Evolutionary conservation across 2,329 filamentous ascomycete species (phyloP).

Genomic region (Cercospora nicotianae): DNA sequence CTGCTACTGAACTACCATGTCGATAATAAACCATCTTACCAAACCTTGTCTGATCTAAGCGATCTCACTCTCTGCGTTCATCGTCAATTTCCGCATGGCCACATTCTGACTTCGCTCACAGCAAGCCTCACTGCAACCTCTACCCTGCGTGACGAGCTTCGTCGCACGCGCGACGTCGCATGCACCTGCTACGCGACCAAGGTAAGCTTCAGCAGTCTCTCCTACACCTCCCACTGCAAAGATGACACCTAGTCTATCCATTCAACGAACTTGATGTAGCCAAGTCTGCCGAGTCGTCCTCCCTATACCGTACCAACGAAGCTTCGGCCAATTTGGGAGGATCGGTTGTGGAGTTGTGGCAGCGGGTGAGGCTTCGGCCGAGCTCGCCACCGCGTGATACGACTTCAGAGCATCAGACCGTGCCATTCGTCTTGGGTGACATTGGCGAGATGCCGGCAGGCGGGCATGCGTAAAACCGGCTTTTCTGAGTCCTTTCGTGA

Average conservation of each 20-base stretch:
- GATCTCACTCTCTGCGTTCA: slow-evolving; percentile 5
- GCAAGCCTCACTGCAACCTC: not conserved
- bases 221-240: slow-evolving; percentile 14
- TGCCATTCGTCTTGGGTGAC: slow-evolving; percentile 40
- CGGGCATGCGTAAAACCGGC: slow-evolving; percentile 42
- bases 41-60: slow-evolving; percentile 39
- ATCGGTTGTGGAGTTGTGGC: slow-evolving; percentile 43
- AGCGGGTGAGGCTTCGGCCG: slow-evolving; percentile 28
- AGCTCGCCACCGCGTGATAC: slow-evolving; percentile 32
- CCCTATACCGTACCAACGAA: slow-evolving; percentile 40
- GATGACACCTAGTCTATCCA: slow-evolving; percentile 45
- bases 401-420: slow-evolving; percentile 38
- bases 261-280: slow-evolving; percentile 42
- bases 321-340: slow-evolving; percentile 35
- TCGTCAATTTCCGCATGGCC: not conserved
- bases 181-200: not conserved
- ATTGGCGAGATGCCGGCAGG: slow-evolving; percentile 38
- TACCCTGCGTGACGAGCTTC: too few relatives aligned
- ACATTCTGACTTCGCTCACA: slow-evolving; percentile 6
- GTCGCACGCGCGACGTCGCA: not conserved
- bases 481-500: slow-evolving; percentile 36
- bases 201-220: not conserved
- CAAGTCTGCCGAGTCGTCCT: slow-evolving; percentile 40
- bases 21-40: slow-evolving; percentile 42
- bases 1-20: slow-evolving; percentile 43